A percentile compares a stretch with the other conserved stretches of the same genome.
Conservation (phyloP, 129 eudicot genomes). For the Erigeron canadensis region DNA sequence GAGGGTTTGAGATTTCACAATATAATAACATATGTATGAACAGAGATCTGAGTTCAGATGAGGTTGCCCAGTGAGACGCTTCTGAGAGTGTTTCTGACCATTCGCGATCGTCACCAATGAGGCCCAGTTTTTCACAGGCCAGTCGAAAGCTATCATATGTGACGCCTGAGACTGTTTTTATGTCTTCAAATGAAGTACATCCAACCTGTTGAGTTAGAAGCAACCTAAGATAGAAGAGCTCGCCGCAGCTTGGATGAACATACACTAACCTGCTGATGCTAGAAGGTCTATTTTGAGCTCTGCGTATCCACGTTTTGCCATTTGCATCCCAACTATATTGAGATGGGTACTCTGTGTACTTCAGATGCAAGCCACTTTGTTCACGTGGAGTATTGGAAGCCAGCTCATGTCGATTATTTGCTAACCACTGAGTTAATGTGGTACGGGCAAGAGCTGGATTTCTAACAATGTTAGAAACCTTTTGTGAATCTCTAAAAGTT, state of each 20-base stretch:
- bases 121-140: not conserved
- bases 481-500: not conserved
- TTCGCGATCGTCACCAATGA: not conserved
- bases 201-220: not conserved
- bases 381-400: not conserved
- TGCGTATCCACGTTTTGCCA: not conserved
- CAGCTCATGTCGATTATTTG: not conserved
- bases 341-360: not conserved
- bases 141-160: not conserved
- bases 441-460: not conserved
- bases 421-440: not conserved
- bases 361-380: not conserved
- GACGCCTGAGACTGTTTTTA: not conserved
- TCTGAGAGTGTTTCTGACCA: not conserved
- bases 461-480: not conserved
- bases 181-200: not conserved
- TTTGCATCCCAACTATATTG: not conserved
- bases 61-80: not conserved
- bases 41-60: not conserved
- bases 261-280: not conserved
- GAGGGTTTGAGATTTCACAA: not conserved
- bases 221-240: not conserved
- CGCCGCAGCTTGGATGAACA: not conserved
- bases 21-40: not conserved
- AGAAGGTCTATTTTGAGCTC: not conserved